Evolutionary conservation across 129 eudicot species (phyloP), one percentile per base, ranked within the genome.

Genomic region (Smallanthus sonchifolius): DNA sequence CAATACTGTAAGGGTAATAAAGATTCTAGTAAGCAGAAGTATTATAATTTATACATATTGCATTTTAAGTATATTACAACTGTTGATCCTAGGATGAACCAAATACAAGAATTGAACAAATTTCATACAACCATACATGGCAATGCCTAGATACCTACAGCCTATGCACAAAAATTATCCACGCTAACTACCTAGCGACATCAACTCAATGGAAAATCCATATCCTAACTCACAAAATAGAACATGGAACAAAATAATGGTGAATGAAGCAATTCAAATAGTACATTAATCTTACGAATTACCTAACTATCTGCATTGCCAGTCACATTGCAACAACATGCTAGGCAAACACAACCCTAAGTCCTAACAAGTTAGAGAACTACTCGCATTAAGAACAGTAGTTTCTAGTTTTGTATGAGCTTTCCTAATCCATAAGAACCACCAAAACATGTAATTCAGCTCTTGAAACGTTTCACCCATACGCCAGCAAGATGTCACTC

Each of bases 181-280:
- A 63, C n/a, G 47, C 68, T 60, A 55, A 55, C 65, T 24, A 57
- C 65, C 28, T 16, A 10, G 62, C 65, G 10, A 57, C 65, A 55
- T 55, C 34, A 55, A 9, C 7, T 13, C n/a, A 30, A 5, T 1
- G 16, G 32, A 13, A 15, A 65, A 37, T 0, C 30, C 6, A 5
- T 3, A 38, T 37, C n/a, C 39, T 39, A 51, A 43, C 49, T 40
- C 36, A 11, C 48, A 64, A 7, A 16, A 15, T n/a, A 64, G 14
- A 38, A 0, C 35, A 17, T 20, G 52, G 8, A 66, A 19, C 54
- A 66, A 16, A 43, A 10, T 54, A 39, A 35, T 63, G 44, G 28
- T 14, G 11, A 35, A 63, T n/a, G 9, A 61, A 38, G 6, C 70
- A 65, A 42, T 65, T 65, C 70, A 16, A 39, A 17, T 38, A 4